Conservation (phyloP, 2,329 filamentous ascomycete genomes). For the Cercospora citrullina region DNA sequence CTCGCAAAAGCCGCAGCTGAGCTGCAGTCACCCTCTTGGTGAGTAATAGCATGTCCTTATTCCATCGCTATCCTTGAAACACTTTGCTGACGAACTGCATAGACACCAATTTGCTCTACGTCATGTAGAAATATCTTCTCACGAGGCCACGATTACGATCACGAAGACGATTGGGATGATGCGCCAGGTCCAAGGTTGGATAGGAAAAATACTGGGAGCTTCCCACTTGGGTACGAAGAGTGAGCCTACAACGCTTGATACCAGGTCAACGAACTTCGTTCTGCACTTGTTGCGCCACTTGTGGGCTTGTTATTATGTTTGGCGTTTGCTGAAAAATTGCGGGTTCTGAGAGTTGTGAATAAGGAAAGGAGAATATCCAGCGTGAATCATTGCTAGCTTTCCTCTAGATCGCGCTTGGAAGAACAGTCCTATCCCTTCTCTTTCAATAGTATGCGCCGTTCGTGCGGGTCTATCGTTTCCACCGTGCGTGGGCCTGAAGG, state of each 20-base stretch:
- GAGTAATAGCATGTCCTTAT: constrained; percentile 44
- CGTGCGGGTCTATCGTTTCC: too few species aligned
- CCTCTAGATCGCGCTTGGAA: background rate
- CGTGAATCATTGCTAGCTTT: background rate
- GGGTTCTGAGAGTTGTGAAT: background rate
- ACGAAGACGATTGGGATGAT: background rate
- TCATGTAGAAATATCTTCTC: constrained; percentile 40
- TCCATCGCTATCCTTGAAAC: background rate
- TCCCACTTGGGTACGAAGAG: background rate
- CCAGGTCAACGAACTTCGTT: background rate
- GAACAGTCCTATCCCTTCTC: background rate
- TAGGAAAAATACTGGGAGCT: background rate
- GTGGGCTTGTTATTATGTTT: background rate
- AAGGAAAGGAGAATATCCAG: background rate
- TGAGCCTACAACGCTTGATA: background rate
- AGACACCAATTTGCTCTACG: constrained; percentile 49
- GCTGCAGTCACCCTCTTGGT: constrained; percentile 94
- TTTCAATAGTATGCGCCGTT: too few species aligned
- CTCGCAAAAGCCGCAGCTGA: constrained; percentile 91
- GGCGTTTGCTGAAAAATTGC: background rate
- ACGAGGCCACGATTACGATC: constrained; percentile 4
- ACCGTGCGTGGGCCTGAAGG: too few species aligned
- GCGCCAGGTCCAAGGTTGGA: background rate
- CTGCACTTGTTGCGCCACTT: background rate
- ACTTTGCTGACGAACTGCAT: constrained; percentile 20